These are phyloP conservation scores for Trichoderma harzianum DNA, from an alignment of 2,329 filamentous ascomycete genomes.

Conservation along the genomic window DNA sequence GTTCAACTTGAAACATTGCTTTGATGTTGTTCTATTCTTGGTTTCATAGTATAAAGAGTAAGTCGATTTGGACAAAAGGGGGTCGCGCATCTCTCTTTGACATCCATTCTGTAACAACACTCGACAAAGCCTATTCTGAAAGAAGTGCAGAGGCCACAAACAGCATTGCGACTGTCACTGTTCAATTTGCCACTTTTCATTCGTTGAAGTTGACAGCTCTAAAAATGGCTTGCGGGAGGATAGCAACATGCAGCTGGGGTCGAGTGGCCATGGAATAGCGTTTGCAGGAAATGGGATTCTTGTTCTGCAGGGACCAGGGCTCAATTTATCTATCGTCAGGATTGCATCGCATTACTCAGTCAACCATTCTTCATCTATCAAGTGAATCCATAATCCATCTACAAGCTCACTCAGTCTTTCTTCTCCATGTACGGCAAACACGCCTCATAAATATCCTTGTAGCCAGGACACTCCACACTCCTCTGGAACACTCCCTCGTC, in stretches of 20 bases:
- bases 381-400: neutral
- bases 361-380: neutral
- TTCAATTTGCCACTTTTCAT: neutral
- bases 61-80: neutral
- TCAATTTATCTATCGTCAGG: neutral
- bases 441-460: neutral
- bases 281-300: neutral
- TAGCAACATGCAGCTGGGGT: neutral
- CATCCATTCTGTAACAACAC: neutral
- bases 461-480: neutral
- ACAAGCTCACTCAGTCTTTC: neutral
- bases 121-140: neutral
- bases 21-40: neutral
- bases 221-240: neutral
- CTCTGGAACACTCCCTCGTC: neutral
- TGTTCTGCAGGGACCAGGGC: neutral
- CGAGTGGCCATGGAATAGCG: neutral
- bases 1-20: neutral
- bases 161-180: neutral
- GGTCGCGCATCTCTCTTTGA: neutral
- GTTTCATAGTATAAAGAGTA: neutral
- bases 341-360: neutral
- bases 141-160: neutral
- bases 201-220: neutral
- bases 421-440: conserved; percentile 2